A percentile compares a stretch with the other conserved stretches of the same genome.
These are phyloP conservation scores for Schwanniomyces yamadae DNA, from an alignment of 805 yeast genomes.

Conservation along the genomic window DNA sequence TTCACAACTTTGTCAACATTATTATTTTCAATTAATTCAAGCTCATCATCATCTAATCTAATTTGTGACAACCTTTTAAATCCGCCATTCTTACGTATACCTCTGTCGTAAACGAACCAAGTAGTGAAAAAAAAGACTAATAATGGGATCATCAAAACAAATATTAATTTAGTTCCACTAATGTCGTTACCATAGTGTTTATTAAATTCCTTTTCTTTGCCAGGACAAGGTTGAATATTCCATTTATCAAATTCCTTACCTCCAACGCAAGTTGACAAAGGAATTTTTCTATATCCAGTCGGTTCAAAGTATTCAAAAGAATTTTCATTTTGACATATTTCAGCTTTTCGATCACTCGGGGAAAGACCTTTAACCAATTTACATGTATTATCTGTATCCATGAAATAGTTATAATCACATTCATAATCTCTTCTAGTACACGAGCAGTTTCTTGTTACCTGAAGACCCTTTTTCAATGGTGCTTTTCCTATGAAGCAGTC, in stretches of 20 bases:
- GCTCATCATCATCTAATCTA: slow-evolving; percentile 63
- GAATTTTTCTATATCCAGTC: slow-evolving; percentile 88
- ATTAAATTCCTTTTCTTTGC: slow-evolving; percentile 66
- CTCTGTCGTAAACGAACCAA: slow-evolving; percentile 76
- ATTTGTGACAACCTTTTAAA: slow-evolving; percentile 81
- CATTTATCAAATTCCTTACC: slow-evolving; percentile 72
- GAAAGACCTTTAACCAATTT: slow-evolving; percentile 70
- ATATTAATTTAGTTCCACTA: slow-evolving; percentile 51
- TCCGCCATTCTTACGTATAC: slow-evolving; percentile 77
- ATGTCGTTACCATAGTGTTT: slow-evolving; percentile 53
- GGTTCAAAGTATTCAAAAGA: slow-evolving; percentile 76
- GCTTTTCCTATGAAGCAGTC: slow-evolving; percentile 74
- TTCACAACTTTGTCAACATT: slow-evolving; percentile 59
- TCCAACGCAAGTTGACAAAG: slow-evolving; percentile 81
- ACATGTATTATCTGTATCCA: slow-evolving; percentile 80
- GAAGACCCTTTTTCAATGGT: slow-evolving; percentile 54
- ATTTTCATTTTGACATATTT: slow-evolving; percentile 56
- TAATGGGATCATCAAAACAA: slow-evolving; percentile 59
- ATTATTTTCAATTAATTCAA: slow-evolving; percentile 63
- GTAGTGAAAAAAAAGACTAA: slow-evolving; percentile 50
- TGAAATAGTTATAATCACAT: slow-evolving; percentile 84
- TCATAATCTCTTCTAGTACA: slow-evolving; percentile 85
- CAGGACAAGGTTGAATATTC: slow-evolving; percentile 79
- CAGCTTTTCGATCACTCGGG: slow-evolving; percentile 60
- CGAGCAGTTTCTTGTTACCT: slow-evolving; percentile 63